Evolutionary conservation across 2,329 filamentous ascomycete genomes (phyloP), one percentile per base, ranked within the genome.

Genomic region (Gaeumannomyces sp.): DNA sequence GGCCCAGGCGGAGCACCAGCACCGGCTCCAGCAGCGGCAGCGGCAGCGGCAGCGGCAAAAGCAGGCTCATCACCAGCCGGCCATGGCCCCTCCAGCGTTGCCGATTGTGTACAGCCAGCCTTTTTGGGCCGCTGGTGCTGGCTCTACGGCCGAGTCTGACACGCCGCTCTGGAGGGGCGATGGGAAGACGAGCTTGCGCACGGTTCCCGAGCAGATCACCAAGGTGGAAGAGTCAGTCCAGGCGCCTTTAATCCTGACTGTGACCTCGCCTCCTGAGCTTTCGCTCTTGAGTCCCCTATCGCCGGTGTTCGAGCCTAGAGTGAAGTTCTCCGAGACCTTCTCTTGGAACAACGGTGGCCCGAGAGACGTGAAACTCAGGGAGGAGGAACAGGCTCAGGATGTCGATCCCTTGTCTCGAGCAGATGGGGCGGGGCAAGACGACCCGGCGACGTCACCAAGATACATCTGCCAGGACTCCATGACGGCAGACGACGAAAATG

Each of bases 261-360:
- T 13, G 53, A 4, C 50, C 1, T 38, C 31, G 8, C 53, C 33
- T 45, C 31, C 27, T 5, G 29, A 19, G 14, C 31, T n/a, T 29
- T 66, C 64, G 2, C 65, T 63, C 16, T 59, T 66, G 64, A 67
- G 65, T 14, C 65, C 65, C 11, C 61, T 68, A 0, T 65, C 73
- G 0, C 70, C 73, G 0, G 70, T 72, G 11, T 79, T 79, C 66
- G 62, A 75, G 14, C 76, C 77, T 0, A 25, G 59, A 45, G 56
- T 16, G 5, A 59, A 60, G n/a, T 63, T 59, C 14, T 61, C 53
- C 22, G 56, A 59, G 13, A 7, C 13, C 14, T 59, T 59, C n/a
- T 58, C 62, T n/a, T 63, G 62, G 62, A 19, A n/a, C 16, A 1
- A n/a, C 6, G 19, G 45, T 19, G 45, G 35, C 4, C 13, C 6